Evolutionary conservation across 495 filamentous ascomycete species (phyloP).

Genomic region (Trichoderma reesei): DNA sequence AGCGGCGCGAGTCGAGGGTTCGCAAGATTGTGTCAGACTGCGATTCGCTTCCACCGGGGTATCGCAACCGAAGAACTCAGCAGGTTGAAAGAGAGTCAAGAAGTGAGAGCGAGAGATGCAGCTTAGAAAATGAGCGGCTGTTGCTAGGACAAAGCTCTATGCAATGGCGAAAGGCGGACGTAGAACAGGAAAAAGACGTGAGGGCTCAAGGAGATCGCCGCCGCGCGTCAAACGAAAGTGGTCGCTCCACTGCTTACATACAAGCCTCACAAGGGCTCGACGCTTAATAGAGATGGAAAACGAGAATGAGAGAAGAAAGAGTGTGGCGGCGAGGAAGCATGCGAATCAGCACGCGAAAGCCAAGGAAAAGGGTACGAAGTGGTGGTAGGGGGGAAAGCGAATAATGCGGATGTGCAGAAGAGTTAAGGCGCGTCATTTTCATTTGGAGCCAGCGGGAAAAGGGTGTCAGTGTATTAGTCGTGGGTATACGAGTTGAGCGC

Average conservation of each 20-base stretch:
- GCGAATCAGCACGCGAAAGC: not conserved
- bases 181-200: not conserved
- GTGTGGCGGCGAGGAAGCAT: slow-evolving; percentile 2
- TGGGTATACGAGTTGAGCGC: not conserved
- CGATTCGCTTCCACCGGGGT: not conserved
- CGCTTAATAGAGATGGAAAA: not conserved
- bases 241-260: slow-evolving; percentile 6
- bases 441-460: slow-evolving; percentile 1
- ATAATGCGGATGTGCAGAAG: not conserved
- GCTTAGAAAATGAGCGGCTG: not conserved
- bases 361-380: not conserved
- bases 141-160: not conserved
- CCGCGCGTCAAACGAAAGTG: slow-evolving; percentile 6
- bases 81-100: not conserved
- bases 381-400: not conserved
- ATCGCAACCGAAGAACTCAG: not conserved
- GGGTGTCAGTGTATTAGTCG: slow-evolving; percentile 2
- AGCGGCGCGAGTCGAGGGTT: not conserved
- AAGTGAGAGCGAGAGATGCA: not conserved
- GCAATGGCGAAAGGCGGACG: not conserved
- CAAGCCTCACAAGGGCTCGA: not conserved
- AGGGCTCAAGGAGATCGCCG: not conserved
- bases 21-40: not conserved
- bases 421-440: slow-evolving; percentile 8
- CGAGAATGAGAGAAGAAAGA: not conserved